phyloP scores from a whole-genome alignment of 345 rosid genomes.

The Nephelium lappaceum region DNA sequence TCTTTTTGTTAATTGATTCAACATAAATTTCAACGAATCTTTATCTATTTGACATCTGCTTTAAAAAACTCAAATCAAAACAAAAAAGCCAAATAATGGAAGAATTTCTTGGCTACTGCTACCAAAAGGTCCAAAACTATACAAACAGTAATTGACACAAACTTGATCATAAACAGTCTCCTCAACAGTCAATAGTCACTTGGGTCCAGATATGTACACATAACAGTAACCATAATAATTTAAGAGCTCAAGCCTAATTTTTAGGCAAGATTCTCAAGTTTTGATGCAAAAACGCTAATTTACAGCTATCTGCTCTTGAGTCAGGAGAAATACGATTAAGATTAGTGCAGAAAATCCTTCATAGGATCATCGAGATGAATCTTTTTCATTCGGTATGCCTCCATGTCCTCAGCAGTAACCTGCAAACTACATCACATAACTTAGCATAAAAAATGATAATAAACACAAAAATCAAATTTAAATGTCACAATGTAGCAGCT shows the following conservation, averaged over 20 bases:
- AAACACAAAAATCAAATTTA: neutral
- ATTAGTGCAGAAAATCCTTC: constrained; percentile 47
- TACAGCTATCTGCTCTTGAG: neutral
- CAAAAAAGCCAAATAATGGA: no score
- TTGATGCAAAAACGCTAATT: neutral
- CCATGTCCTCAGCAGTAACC: constrained; percentile 59
- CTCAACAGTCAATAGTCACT: neutral
- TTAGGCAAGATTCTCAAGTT: neutral
- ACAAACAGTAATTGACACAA: no score
- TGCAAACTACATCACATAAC: constrained; percentile 7
- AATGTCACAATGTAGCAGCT: neutral
- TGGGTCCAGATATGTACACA: neutral
- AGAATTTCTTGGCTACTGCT: no score
- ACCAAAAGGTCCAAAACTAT: neutral
- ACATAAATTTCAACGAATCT: no score
- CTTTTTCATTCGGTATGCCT: constrained; percentile 61
- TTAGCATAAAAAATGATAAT: neutral
- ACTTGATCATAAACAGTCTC: no score
- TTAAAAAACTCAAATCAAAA: no score
- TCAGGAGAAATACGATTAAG: constrained; percentile 6
- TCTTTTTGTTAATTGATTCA: no score
- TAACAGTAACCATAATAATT: neutral
- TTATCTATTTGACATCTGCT: no score
- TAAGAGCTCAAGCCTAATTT: neutral
- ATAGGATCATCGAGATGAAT: constrained; percentile 56